These are phyloP conservation scores for Aspergillus viridinutans DNA, from an alignment of 2,329 filamentous ascomycete species.

Conservation along the genomic window DNA sequence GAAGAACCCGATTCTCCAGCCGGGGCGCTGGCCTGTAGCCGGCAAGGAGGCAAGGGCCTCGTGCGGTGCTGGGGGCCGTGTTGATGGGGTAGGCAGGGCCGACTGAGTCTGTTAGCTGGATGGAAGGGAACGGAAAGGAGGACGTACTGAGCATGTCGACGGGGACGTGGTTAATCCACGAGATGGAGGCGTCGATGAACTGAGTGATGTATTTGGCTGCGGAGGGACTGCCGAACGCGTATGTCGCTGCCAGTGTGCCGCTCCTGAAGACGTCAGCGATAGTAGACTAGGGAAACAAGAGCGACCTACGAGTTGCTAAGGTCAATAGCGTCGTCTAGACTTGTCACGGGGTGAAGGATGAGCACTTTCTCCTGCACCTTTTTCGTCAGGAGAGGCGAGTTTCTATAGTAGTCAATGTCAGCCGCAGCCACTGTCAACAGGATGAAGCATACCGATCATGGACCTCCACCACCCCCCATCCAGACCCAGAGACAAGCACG, in stretches of 20 bases:
- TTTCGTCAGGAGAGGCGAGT: conserved; percentile 26
- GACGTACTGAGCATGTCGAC: conserved; percentile 46
- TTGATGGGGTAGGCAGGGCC: conserved; percentile 22
- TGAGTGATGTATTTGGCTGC: conserved; percentile 58
- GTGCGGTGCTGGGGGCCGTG: conserved; percentile 36
- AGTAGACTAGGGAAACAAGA: background rate
- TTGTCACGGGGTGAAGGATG: conserved; percentile 45
- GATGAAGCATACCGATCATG: conserved; percentile 18
- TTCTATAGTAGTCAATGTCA: conserved; percentile 4
- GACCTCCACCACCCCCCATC: conserved; percentile 27
- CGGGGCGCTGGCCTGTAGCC: conserved; percentile 22
- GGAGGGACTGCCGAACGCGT: conserved; percentile 49
- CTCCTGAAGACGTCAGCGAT: conserved; percentile 7
- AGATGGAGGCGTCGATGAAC: conserved; percentile 49
- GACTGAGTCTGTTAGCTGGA: conserved; percentile 8
- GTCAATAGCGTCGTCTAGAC: conserved; percentile 54
- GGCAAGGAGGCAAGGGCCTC: conserved; percentile 35
- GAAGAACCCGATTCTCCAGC: conserved; percentile 44
- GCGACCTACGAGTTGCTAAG: conserved; percentile 33
- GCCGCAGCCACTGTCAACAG: conserved; percentile 9
- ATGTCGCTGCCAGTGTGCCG: conserved; percentile 44
- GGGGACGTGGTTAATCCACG: conserved; percentile 57
- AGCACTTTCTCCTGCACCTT: conserved; percentile 45
- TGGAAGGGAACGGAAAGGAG: too few relatives aligned
- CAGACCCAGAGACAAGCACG: conserved; percentile 25